Percentiles rank a stretch among this genome's conserved stretches.
Evolutionary conservation across 2,329 filamentous ascomycete genomes (phyloP).

Genomic region (Aspergillus tamarii): DNA sequence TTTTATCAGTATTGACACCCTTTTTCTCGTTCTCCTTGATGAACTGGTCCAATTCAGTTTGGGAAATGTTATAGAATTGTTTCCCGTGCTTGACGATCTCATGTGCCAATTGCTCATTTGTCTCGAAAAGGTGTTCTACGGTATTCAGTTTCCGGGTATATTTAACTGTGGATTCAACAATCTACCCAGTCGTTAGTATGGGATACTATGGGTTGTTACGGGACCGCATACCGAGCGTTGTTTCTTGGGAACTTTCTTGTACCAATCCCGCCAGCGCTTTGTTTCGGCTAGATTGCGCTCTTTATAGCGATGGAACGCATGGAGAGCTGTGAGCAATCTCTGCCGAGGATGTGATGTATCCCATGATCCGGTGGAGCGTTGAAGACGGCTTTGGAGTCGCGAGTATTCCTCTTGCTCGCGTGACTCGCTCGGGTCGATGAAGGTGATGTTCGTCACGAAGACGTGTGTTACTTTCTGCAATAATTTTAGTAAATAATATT

Average conservation of each 20-base stretch:
- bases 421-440: neutral
- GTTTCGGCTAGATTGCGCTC: conserved; percentile 23
- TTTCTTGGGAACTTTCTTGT: conserved; percentile 23
- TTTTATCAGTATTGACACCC: conserved; percentile 48
- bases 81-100: conserved; percentile 52
- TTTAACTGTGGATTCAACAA: conserved; percentile 60
- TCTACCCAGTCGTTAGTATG: conserved; percentile 37
- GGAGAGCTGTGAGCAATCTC: conserved; percentile 30
- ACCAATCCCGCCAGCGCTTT: conserved; percentile 25
- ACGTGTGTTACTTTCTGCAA: conserved; percentile 15
- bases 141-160: conserved; percentile 59
- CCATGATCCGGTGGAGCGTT: conserved; percentile 19
- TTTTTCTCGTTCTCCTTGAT: conserved; percentile 40
- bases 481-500: no score
- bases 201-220: neutral
- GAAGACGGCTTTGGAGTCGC: conserved; percentile 21
- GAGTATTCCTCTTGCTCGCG: conserved; percentile 17
- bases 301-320: conserved; percentile 30
- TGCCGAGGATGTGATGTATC: conserved; percentile 29
- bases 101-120: conserved; percentile 53
- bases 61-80: conserved; percentile 50
- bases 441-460: conserved; percentile 18
- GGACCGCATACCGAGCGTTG: conserved; percentile 19
- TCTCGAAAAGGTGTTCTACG: conserved; percentile 47
- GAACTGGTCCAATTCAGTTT: conserved; percentile 51